Conservation (phyloP, 176 grass and related monocot genomes). For the Oryza meyeriana region DNA sequence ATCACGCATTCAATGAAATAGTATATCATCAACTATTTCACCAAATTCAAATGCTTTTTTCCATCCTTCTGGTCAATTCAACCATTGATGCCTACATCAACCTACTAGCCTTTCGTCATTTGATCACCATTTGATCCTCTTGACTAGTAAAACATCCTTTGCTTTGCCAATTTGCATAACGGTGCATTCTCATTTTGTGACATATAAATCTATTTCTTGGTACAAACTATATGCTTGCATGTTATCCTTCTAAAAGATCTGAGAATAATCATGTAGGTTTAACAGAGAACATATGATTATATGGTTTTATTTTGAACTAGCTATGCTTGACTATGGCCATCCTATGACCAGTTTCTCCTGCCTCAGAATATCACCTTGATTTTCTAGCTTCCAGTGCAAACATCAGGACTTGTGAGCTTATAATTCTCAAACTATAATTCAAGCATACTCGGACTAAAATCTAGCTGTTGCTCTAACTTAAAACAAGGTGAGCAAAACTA, state of each 20-base stretch:
- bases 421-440: background rate
- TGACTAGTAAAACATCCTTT: background rate
- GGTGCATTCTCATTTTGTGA: background rate
- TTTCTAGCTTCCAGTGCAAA: background rate
- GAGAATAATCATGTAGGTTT: background rate
- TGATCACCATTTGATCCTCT: background rate
- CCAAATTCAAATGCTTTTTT: background rate
- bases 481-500: background rate
- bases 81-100: slow-evolving; percentile 1
- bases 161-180: background rate
- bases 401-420: background rate
- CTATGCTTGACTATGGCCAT: background rate
- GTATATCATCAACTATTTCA: background rate
- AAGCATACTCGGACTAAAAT: background rate
- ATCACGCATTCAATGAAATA: background rate
- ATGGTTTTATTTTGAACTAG: background rate
- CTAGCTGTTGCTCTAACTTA: background rate
- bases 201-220: background rate
- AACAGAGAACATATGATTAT: background rate
- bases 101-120: background rate
- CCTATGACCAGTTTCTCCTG: background rate
- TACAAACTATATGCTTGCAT: background rate
- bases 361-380: background rate
- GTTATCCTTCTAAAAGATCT: background rate
- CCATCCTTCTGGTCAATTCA: background rate